phyloP scores from a whole-genome alignment of 805 yeast genomes.

The Teunomyces atbi region DNA sequence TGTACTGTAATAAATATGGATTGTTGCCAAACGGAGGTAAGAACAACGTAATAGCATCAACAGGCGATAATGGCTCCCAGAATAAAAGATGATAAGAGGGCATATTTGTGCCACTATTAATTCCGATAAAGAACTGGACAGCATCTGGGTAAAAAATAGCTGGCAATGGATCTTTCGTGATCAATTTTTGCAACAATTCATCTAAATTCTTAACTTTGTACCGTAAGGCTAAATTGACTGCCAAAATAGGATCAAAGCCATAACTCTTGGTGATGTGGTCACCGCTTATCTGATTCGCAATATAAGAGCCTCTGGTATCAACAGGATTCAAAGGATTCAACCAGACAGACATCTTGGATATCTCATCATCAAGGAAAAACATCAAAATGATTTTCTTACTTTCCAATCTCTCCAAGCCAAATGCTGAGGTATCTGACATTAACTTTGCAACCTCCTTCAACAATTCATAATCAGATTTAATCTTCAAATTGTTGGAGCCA shows the following conservation, averaged over 20 bases:
- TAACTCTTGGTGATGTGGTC: slow-evolving; percentile 57
- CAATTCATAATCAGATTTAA: slow-evolving; percentile 63
- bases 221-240: slow-evolving; percentile 66
- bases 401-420: slow-evolving; percentile 30
- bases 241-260: slow-evolving; percentile 65
- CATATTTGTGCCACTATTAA: slow-evolving; percentile 34
- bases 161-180: slow-evolving; percentile 56
- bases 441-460: slow-evolving; percentile 51
- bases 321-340: slow-evolving; percentile 54
- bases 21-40: slow-evolving; percentile 68
- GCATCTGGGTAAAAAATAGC: slow-evolving; percentile 59
- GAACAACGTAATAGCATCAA: slow-evolving; percentile 81
- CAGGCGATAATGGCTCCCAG: slow-evolving; percentile 78
- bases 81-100: slow-evolving; percentile 48
- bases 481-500: slow-evolving; percentile 76
- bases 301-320: slow-evolving; percentile 39
- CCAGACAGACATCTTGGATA: slow-evolving; percentile 75
- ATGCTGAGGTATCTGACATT: slow-evolving; percentile 20
- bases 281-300: slow-evolving; percentile 32
- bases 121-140: slow-evolving; percentile 50
- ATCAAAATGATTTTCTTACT: slow-evolving; percentile 54
- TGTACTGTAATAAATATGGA: slow-evolving; percentile 74
- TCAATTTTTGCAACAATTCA: slow-evolving; percentile 41
- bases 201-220: slow-evolving; percentile 45
- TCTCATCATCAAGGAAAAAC: slow-evolving; percentile 73